Evolutionary conservation across 2,329 filamentous ascomycete genomes (phyloP).

Genomic region (Penicillium sp.): DNA sequence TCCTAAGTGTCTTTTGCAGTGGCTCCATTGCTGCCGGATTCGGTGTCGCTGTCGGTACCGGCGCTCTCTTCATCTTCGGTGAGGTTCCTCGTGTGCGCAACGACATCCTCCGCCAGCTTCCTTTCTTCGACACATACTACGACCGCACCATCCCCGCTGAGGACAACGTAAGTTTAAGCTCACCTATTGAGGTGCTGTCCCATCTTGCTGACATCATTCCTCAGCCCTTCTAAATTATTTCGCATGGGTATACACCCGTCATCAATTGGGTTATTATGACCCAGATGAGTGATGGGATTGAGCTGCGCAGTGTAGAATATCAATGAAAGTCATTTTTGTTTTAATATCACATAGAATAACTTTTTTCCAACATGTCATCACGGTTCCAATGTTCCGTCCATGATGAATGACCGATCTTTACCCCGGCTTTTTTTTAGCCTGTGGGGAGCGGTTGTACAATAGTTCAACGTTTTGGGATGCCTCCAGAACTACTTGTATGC

Average conservation of each 20-base stretch:
- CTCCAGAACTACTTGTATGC: not conserved
- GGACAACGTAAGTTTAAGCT: constrained; percentile 56
- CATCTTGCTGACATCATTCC: constrained; percentile 20
- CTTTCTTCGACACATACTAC: constrained; percentile 60
- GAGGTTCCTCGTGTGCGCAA: constrained; percentile 64
- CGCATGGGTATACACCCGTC: constrained; percentile 14
- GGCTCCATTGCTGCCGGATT: constrained; percentile 55
- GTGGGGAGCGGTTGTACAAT: too few relatives aligned
- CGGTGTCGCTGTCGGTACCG: constrained; percentile 59
- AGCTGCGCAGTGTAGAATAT: constrained; percentile 41
- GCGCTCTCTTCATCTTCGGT: constrained; percentile 66
- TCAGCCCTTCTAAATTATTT: constrained; percentile 41
- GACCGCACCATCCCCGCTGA: constrained; percentile 61
- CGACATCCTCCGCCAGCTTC: constrained; percentile 64
- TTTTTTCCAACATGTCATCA: constrained; percentile 9
- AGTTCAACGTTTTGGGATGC: too few relatives aligned
- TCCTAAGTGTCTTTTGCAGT: constrained; percentile 32
- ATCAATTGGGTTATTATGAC: constrained; percentile 7
- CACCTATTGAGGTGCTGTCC: not conserved
- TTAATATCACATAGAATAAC: constrained; percentile 40
- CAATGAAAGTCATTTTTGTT: constrained; percentile 30
- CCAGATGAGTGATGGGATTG: constrained; percentile 17
- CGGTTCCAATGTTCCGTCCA: too few relatives aligned
- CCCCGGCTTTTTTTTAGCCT: not conserved
- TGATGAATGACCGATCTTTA: not conserved